A percentile compares a stretch with the other conserved stretches of the same genome.
Conservation (phyloP, 306 rosid genomes). For the Datisca glomerata region DNA sequence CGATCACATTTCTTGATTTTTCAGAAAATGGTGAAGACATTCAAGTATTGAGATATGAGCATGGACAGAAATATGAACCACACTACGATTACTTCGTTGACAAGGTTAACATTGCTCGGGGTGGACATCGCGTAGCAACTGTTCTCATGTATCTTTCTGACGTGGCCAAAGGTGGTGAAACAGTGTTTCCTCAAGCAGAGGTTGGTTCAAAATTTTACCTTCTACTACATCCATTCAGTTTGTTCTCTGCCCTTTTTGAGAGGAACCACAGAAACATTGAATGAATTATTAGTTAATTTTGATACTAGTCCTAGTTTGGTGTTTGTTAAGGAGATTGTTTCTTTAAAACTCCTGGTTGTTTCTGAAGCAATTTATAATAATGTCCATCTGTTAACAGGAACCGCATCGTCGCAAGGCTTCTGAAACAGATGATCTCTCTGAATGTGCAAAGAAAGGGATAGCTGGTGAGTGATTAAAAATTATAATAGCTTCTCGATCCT, state of each 20-base stretch:
- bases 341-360: constrained; percentile 3
- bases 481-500: background rate
- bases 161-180: constrained; percentile 89
- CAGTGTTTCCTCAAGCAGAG: constrained; percentile 89
- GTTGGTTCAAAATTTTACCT: constrained; percentile 46
- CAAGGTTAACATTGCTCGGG: constrained; percentile 78
- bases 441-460: constrained; percentile 83
- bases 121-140: constrained; percentile 88
- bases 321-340: background rate
- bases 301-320: background rate
- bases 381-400: constrained; percentile 34
- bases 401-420: constrained; percentile 43
- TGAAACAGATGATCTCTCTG: constrained; percentile 55
- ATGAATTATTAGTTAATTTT: background rate
- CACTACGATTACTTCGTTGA: constrained; percentile 86
- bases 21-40: constrained; percentile 98
- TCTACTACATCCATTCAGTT: no score
- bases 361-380: background rate
- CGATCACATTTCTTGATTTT: constrained; percentile 21
- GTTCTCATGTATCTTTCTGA: constrained; percentile 89
- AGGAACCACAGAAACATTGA: no score
- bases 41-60: constrained; percentile 94
- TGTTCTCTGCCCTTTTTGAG: background rate
- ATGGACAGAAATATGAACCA: constrained; percentile 91
- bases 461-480: constrained; percentile 45